These are phyloP conservation scores for Colletotrichum filicis DNA, from an alignment of 2,329 filamentous ascomycete species.

Conservation along the genomic window DNA sequence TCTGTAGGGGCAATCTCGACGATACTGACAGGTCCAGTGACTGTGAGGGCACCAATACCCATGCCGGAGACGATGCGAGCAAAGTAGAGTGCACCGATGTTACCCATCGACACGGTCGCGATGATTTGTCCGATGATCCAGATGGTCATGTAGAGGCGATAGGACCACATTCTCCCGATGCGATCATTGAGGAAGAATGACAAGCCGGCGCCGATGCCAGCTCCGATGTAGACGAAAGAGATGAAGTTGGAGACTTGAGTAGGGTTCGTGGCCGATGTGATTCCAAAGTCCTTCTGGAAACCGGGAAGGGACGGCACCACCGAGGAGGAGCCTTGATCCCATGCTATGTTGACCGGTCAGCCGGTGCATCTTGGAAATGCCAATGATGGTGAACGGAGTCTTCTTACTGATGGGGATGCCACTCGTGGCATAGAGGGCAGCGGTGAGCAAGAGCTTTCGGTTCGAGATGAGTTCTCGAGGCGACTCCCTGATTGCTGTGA, in stretches of 20 bases:
- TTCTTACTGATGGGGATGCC: slow-evolving; percentile 33
- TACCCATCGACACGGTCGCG: slow-evolving; percentile 40
- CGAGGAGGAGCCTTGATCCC: slow-evolving; percentile 31
- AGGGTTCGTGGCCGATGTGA: slow-evolving; percentile 39
- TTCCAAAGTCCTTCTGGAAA: slow-evolving; percentile 48
- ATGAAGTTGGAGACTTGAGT: slow-evolving; percentile 46
- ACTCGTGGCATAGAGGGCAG: slow-evolving; percentile 36
- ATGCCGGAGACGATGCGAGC: slow-evolving; percentile 50
- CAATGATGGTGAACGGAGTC: background rate
- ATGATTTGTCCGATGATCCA: slow-evolving; percentile 49
- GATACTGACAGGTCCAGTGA: slow-evolving; percentile 50
- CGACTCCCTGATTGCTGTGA: slow-evolving; percentile 28
- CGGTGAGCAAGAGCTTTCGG: slow-evolving; percentile 31
- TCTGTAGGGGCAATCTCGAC: slow-evolving; percentile 51
- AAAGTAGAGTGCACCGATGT: slow-evolving; percentile 46
- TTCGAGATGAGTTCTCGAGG: slow-evolving; percentile 38
- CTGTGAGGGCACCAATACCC: slow-evolving; percentile 51
- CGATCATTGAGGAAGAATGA: slow-evolving; percentile 55
- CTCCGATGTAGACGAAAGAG: slow-evolving; percentile 46
- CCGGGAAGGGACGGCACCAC: slow-evolving; percentile 46
- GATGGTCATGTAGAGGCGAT: slow-evolving; percentile 48
- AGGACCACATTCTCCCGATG: slow-evolving; percentile 52
- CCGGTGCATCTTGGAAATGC: no score
- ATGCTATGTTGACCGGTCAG: background rate
- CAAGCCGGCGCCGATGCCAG: slow-evolving; percentile 37